phyloP scores from a whole-genome alignment of 2,329 filamentous ascomycete genomes.

The Venturiaceae sp. region DNA sequence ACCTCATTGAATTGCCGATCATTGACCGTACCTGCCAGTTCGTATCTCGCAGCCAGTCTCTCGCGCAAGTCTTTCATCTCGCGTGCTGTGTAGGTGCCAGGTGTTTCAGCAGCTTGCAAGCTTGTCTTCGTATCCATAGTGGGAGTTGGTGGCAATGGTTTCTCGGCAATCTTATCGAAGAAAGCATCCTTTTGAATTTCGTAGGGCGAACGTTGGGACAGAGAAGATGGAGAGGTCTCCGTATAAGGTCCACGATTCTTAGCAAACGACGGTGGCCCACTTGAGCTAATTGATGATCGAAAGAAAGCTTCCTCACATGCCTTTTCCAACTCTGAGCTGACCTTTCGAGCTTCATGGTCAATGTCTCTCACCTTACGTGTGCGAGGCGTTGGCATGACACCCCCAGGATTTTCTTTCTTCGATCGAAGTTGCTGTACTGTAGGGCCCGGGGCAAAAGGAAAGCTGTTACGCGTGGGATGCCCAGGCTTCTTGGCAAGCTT shows the following conservation, averaged over 20 bases:
- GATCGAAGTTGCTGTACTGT: conserved; percentile 14
- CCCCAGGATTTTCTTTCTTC: conserved; percentile 20
- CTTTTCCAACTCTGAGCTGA: conserved; percentile 76
- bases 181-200: neutral
- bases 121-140: conserved; percentile 12
- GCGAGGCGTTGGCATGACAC: neutral
- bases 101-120: conserved; percentile 26
- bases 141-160: conserved; percentile 35
- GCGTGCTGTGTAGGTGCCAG: conserved; percentile 41
- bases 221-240: conserved; percentile 43
- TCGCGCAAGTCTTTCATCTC: conserved; percentile 50
- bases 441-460: conserved; percentile 14
- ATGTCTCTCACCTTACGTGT: conserved; percentile 24
- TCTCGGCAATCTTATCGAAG: conserved; percentile 15
- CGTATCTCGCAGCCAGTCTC: conserved; percentile 43
- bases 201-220: conserved; percentile 19
- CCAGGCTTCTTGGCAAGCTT: neutral
- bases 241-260: conserved; percentile 29
- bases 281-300: conserved; percentile 48
- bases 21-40: conserved; percentile 32
- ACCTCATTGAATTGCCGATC: conserved; percentile 48
- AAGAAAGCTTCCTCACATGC: conserved; percentile 92
- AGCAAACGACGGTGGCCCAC: conserved; percentile 33
- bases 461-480: conserved; percentile 14
- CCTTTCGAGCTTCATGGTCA: conserved; percentile 71